Percentiles rank a stretch among this genome's conserved stretches.
phyloP scores from a whole-genome alignment of 2,329 filamentous ascomycete species.

The Hypoxylon sp. region DNA sequence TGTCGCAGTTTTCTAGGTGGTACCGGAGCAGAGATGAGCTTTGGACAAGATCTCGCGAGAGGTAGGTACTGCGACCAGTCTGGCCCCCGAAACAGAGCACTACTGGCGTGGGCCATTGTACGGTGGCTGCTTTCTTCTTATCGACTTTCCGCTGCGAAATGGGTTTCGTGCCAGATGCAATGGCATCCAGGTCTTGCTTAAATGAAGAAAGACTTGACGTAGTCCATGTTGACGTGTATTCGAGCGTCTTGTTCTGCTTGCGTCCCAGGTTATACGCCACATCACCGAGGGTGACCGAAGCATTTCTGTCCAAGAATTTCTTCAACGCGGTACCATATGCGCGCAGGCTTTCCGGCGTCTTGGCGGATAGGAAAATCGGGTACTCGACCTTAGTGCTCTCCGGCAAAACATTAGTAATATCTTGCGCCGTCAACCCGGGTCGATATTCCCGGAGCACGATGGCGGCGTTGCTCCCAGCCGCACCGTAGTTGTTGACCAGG shows the following conservation, averaged over 20 bases:
- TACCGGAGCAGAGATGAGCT: constrained; percentile 47
- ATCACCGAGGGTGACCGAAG: constrained; percentile 12
- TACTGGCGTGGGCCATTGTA: constrained; percentile 20
- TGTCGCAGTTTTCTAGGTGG: constrained; percentile 57
- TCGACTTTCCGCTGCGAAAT: constrained; percentile 13
- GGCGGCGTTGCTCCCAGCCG: constrained; percentile 55
- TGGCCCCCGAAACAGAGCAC: constrained; percentile 31
- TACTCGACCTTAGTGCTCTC: constrained; percentile 20
- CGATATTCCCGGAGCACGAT: constrained; percentile 46
- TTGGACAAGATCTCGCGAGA: constrained; percentile 31
- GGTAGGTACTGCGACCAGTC: constrained; percentile 25
- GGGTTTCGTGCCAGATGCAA: constrained; percentile 11
- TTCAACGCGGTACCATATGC: constrained; percentile 23
- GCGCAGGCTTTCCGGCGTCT: constrained; percentile 31
- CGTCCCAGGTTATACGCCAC: constrained; percentile 24
- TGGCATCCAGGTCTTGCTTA: constrained; percentile 14
- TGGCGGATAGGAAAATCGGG: constrained; percentile 35
- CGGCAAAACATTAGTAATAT: background rate
- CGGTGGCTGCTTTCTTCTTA: constrained; percentile 21
- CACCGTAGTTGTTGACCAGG: constrained; percentile 57
- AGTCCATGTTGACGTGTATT: constrained; percentile 23
- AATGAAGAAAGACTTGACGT: constrained; percentile 10
- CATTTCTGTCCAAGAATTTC: constrained; percentile 18
- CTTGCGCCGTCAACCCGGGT: background rate
- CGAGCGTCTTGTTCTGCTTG: constrained; percentile 27